Percentiles rank a stretch among this genome's conserved stretches.
Conservation (phyloP, 2,329 filamentous ascomycete species). For the Alternaria infectoria region DNA sequence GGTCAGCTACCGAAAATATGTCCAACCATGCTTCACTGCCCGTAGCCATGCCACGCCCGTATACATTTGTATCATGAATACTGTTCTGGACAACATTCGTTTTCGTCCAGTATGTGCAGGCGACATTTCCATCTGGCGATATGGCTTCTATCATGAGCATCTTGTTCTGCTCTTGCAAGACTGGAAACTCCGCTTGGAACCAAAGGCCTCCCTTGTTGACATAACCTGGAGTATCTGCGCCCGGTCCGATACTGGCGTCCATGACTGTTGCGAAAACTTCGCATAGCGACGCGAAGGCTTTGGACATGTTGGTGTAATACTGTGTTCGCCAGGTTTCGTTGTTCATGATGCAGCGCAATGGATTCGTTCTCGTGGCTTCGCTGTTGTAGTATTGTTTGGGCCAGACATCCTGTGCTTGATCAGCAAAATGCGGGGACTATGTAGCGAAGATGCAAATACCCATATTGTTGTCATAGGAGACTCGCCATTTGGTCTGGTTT, state of each 20-base stretch:
- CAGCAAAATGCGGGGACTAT: background rate
- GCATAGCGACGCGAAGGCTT: background rate
- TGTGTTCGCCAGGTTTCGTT: background rate
- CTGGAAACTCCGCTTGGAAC: background rate
- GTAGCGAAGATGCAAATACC: background rate
- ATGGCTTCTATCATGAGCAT: background rate
- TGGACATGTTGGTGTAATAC: background rate
- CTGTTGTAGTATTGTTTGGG: background rate
- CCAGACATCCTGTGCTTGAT: background rate
- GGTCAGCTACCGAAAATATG: background rate
- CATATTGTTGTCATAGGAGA: background rate
- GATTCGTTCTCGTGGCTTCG: background rate
- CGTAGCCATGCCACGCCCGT: background rate
- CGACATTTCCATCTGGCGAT: background rate
- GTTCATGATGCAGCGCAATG: background rate
- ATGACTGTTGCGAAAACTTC: background rate
- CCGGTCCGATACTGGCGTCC: background rate
- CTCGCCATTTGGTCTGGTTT: background rate
- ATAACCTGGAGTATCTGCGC: background rate
- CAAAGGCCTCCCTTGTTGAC: background rate
- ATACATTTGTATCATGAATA: background rate
- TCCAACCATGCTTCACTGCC: background rate
- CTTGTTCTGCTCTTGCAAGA: background rate
- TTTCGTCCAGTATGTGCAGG: background rate
- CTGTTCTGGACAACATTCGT: background rate